Evolutionary conservation across 2,329 filamentous ascomycete species (phyloP).

Genomic region (Sporothrix protearum): DNA sequence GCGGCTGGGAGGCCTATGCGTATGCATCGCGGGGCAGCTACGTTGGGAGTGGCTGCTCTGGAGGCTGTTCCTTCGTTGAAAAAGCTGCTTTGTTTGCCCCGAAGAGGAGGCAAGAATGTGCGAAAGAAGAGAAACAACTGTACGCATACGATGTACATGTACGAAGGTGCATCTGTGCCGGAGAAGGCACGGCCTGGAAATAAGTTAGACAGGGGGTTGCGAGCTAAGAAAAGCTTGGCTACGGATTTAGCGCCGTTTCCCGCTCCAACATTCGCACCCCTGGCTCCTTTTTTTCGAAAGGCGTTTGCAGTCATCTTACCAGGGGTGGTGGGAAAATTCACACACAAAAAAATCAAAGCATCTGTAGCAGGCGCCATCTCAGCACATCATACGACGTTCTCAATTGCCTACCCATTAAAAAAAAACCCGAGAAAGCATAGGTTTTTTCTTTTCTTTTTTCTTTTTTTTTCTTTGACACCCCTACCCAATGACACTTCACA

Average conservation of each 20-base stretch:
- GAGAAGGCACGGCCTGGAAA: neutral
- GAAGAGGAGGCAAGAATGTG: neutral
- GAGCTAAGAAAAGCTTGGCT: slow-evolving; percentile 16
- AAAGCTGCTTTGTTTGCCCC: neutral
- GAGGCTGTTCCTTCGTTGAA: neutral
- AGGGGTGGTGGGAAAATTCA: neutral
- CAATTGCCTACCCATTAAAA: too few relatives aligned
- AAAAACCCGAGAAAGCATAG: neutral
- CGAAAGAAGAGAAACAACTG: neutral
- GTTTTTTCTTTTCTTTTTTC: neutral
- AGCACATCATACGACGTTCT: neutral
- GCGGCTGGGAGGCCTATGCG: neutral
- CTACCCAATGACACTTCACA: neutral
- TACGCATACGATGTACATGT: neutral
- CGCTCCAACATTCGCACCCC: neutral
- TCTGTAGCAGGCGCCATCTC: neutral
- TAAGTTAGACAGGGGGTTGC: neutral
- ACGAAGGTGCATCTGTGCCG: too few relatives aligned
- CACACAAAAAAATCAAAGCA: neutral
- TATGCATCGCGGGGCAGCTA: neutral
- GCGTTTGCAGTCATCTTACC: neutral
- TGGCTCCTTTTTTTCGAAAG: slow-evolving; percentile 2
- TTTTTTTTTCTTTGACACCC: too few relatives aligned
- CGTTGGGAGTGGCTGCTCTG: too few relatives aligned
- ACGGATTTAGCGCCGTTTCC: neutral